Percentiles rank a stretch among this genome's conserved stretches.
Evolutionary conservation across 495 filamentous ascomycete genomes (phyloP).

Genomic region (Xylaria cubensis): DNA sequence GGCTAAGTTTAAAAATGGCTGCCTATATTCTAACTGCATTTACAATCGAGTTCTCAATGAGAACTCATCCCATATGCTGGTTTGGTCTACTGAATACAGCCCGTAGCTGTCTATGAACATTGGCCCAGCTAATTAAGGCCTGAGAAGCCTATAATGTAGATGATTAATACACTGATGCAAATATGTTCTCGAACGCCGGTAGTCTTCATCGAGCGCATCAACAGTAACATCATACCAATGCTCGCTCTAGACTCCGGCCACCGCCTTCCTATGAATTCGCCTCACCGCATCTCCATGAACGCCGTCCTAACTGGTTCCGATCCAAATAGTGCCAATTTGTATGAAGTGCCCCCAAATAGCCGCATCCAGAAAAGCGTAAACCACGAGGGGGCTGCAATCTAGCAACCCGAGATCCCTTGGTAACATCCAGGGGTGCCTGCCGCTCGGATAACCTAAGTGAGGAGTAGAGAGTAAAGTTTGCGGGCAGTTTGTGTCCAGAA

Average conservation of each 20-base stretch:
- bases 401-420: background rate
- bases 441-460: background rate
- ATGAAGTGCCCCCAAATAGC: constrained; percentile 10
- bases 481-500: background rate
- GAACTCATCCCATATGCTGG: background rate
- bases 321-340: constrained; percentile 27
- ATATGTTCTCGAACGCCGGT: constrained; percentile 32
- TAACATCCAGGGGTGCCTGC: background rate
- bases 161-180: constrained; percentile 28
- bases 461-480: constrained; percentile 9
- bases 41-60: constrained; percentile 14
- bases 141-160: constrained; percentile 20
- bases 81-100: constrained; percentile 19
- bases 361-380: constrained; percentile 19
- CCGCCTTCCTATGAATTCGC: constrained; percentile 15
- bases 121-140: background rate
- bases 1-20: constrained; percentile 9
- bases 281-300: constrained; percentile 23
- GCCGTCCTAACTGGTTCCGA: constrained; percentile 20
- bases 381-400: background rate
- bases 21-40: constrained; percentile 25
- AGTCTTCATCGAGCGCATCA: constrained; percentile 43
- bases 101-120: constrained; percentile 21
- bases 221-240: constrained; percentile 34
- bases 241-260: constrained; percentile 43